phyloP scores from a whole-genome alignment of 768 basidiomycete genomes.

The Boletus coccyginus region DNA sequence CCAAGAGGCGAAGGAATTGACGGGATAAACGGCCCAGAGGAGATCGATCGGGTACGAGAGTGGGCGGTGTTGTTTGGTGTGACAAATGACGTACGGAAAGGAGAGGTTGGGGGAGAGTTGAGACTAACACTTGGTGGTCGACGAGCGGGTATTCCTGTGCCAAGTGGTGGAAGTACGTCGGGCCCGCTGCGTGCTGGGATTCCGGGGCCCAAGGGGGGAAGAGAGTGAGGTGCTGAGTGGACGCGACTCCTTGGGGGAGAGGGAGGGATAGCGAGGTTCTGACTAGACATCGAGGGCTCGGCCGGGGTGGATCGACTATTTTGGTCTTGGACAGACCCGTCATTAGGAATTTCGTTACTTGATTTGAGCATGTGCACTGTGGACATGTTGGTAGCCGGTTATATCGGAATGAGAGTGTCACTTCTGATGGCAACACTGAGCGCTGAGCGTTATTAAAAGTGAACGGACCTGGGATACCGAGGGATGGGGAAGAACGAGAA shows the following conservation, averaged over 20 bases:
- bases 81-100: conserved; percentile 28
- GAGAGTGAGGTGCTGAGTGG: conserved; percentile 23
- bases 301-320: not conserved
- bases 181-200: conserved; percentile 20
- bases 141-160: conserved; percentile 25
- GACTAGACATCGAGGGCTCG: conserved; percentile 1
- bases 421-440: not conserved
- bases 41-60: conserved; percentile 33
- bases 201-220: conserved; percentile 20
- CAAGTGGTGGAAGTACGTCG: conserved; percentile 22
- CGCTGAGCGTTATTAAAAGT: not conserved
- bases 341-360: conserved; percentile 39
- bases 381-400: conserved; percentile 4
- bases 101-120: conserved; percentile 31
- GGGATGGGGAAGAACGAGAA: not conserved
- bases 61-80: conserved; percentile 13
- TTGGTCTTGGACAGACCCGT: conserved; percentile 20
- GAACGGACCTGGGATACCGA: not conserved
- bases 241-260: conserved; percentile 27
- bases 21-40: conserved; percentile 29
- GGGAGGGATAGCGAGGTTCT: conserved; percentile 11
- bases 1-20: conserved; percentile 27
- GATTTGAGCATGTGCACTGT: conserved; percentile 43
- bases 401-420: not conserved
- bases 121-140: conserved; percentile 23